A percentile compares a stretch with the other conserved stretches of the same genome.
Evolutionary conservation across 176 grass and related monocot genomes (phyloP).

Genomic region (Pontederia paniculata): DNA sequence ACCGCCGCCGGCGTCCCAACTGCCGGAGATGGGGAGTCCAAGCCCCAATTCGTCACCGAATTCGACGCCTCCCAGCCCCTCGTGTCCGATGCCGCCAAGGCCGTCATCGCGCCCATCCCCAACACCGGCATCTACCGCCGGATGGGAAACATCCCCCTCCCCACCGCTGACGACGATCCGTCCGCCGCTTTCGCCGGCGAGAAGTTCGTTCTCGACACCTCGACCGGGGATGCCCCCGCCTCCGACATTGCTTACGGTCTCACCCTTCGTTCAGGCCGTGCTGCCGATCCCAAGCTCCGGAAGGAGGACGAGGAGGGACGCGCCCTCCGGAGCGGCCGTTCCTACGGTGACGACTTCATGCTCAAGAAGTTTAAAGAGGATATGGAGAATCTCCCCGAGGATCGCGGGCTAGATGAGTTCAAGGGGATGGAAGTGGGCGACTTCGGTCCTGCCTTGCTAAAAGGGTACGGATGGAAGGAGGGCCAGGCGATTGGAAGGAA

Average conservation of each 20-base stretch:
- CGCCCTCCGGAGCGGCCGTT: not conserved
- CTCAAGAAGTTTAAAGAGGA: slow-evolving; percentile 66
- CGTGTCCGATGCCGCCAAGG: slow-evolving; percentile 4
- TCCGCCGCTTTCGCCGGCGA: slow-evolving; percentile 24
- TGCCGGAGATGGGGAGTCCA: slow-evolving; percentile 1
- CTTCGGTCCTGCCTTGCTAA: slow-evolving; percentile 59
- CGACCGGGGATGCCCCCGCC: slow-evolving; percentile 37
- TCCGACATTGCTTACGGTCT: slow-evolving; percentile 59
- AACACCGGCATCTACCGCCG: slow-evolving; percentile 49
- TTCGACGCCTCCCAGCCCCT: slow-evolving; percentile 74
- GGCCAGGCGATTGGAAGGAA: slow-evolving; percentile 72
- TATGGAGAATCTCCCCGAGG: slow-evolving; percentile 57
- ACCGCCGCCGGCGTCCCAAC: not conserved
- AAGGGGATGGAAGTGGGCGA: slow-evolving; percentile 49
- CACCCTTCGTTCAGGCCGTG: slow-evolving; percentile 29
- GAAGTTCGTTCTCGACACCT: slow-evolving; percentile 75
- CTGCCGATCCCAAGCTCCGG: not conserved
- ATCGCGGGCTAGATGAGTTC: slow-evolving; percentile 66
- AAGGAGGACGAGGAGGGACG: slow-evolving; percentile 11
- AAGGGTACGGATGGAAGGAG: slow-evolving; percentile 80
- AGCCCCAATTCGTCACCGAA: slow-evolving; percentile 58
- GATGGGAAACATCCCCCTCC: slow-evolving; percentile 51
- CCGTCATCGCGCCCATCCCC: slow-evolving; percentile 64
- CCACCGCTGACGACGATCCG: slow-evolving; percentile 62
- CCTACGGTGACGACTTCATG: slow-evolving; percentile 30